Evolutionary conservation across 768 basidiomycete species (phyloP).

Genomic region (Rhizopogon salebrosus): DNA sequence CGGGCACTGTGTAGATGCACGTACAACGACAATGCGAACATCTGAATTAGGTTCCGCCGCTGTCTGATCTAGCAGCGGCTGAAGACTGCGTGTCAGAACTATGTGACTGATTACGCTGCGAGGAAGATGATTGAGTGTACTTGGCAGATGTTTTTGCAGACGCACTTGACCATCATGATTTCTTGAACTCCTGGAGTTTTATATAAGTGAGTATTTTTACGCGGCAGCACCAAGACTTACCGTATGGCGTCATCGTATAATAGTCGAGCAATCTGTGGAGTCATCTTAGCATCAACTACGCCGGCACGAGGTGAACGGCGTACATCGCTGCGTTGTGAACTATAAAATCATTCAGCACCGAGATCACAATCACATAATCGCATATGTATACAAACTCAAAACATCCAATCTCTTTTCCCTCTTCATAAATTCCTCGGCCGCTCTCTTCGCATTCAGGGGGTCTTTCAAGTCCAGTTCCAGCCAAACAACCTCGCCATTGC

Average conservation of each 20-base stretch:
- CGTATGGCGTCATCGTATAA: conserved; percentile 21
- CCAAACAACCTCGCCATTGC: conserved; percentile 43
- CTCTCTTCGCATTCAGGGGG: conserved; percentile 39
- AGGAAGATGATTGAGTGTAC: neutral
- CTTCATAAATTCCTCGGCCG: conserved; percentile 44
- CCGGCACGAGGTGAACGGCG: conserved; percentile 5
- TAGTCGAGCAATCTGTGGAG: conserved; percentile 14
- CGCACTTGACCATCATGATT: conserved; percentile 42
- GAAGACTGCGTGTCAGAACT: conserved; percentile 47
- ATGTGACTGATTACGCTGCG: conserved; percentile 48
- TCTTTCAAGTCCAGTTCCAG: conserved; percentile 48
- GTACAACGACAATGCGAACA: conserved; percentile 56
- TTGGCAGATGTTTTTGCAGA: neutral
- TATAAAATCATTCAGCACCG: conserved; percentile 14
- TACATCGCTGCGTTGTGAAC: conserved; percentile 57
- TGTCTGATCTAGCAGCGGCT: conserved; percentile 49
- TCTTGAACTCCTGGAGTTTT: conserved; percentile 30
- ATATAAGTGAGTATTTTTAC: neutral
- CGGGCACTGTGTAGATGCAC: conserved; percentile 13
- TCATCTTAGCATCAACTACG: neutral
- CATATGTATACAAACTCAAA: conserved; percentile 33
- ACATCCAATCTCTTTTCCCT: conserved; percentile 52
- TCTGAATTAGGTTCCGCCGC: conserved; percentile 43
- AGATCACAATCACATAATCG: neutral
- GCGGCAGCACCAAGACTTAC: conserved; percentile 7